These are phyloP conservation scores for Talaromyces pinophilus DNA, from an alignment of 2,329 filamentous ascomycete genomes.

Conservation along the genomic window DNA sequence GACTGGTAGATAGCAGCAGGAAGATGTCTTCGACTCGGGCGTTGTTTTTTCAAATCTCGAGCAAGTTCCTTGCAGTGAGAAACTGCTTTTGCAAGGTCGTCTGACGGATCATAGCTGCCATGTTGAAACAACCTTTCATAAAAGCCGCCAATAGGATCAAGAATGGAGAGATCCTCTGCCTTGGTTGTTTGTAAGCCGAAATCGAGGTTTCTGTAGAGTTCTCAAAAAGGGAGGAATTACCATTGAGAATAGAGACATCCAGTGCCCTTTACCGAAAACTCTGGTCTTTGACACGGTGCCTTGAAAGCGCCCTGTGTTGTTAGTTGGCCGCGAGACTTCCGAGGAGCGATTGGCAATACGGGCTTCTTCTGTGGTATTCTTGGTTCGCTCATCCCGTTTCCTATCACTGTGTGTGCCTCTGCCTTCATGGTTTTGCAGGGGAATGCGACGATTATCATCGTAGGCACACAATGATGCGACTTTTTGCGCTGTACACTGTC, in stretches of 20 bases:
- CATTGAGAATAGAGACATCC: constrained; percentile 29
- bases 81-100: constrained; percentile 22
- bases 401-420: background rate
- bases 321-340: background rate
- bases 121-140: constrained; percentile 4
- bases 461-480: constrained; percentile 25
- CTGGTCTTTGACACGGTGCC: constrained; percentile 30
- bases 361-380: background rate
- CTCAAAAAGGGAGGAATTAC: constrained; percentile 19
- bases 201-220: background rate
- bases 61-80: constrained; percentile 31
- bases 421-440: background rate
- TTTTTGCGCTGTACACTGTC: constrained; percentile 27
- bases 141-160: constrained; percentile 22
- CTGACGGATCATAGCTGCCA: constrained; percentile 3
- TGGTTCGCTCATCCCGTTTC: background rate
- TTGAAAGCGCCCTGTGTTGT: constrained; percentile 19
- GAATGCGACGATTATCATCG: constrained; percentile 4
- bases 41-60: constrained; percentile 27
- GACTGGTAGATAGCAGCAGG: constrained; percentile 22
- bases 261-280: constrained; percentile 31
- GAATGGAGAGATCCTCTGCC: constrained; percentile 19
- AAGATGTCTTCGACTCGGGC: constrained; percentile 26
- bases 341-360: background rate
- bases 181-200: constrained; percentile 13